phyloP scores from a whole-genome alignment of 2,329 filamentous ascomycete species.

The Fusarium floridanum region DNA sequence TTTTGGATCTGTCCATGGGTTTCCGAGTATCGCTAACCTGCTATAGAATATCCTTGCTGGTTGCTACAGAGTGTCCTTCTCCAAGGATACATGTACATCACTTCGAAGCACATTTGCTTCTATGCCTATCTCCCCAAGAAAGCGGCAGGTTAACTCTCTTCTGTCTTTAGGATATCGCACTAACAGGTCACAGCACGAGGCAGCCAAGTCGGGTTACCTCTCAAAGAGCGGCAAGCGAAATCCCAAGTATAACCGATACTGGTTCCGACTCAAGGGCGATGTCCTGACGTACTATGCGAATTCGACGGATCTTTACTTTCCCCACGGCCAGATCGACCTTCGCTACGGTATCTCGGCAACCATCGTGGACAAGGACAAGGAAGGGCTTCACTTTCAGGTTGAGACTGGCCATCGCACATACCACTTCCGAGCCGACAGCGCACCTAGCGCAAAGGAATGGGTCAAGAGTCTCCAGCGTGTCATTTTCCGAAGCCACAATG shows the following conservation, averaged over 20 bases:
- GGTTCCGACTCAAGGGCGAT: slow-evolving; percentile 93
- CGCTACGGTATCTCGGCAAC: slow-evolving; percentile 91
- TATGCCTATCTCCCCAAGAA: slow-evolving; percentile 98
- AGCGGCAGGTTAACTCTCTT: slow-evolving; percentile 67
- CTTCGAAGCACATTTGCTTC: slow-evolving; percentile 92
- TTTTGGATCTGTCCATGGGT: slow-evolving; percentile 17
- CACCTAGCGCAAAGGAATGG: slow-evolving; percentile 93
- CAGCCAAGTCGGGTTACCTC: slow-evolving; percentile 88
- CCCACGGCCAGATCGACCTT: slow-evolving; percentile 90
- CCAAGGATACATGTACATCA: slow-evolving; percentile 97
- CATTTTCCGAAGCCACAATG: slow-evolving; percentile 95
- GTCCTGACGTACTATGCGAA: slow-evolving; percentile 91
- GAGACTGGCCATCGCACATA: slow-evolving; percentile 87
- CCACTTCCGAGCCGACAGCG: slow-evolving; percentile 89
- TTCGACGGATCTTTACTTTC: slow-evolving; percentile 89
- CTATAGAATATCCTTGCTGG: slow-evolving; percentile 89
- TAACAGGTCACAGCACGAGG: slow-evolving; percentile 67
- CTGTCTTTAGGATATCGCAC: background rate
- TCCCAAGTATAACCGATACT: slow-evolving; percentile 88
- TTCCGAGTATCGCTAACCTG: slow-evolving; percentile 32
- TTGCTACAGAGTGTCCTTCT: slow-evolving; percentile 90
- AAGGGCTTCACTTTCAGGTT: slow-evolving; percentile 82
- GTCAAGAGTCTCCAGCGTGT: slow-evolving; percentile 93
- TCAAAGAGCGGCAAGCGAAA: slow-evolving; percentile 91
- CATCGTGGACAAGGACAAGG: slow-evolving; percentile 81